Conservation (phyloP, 2,329 filamentous ascomycete species). For the Acrocalymma vagum region DNA sequence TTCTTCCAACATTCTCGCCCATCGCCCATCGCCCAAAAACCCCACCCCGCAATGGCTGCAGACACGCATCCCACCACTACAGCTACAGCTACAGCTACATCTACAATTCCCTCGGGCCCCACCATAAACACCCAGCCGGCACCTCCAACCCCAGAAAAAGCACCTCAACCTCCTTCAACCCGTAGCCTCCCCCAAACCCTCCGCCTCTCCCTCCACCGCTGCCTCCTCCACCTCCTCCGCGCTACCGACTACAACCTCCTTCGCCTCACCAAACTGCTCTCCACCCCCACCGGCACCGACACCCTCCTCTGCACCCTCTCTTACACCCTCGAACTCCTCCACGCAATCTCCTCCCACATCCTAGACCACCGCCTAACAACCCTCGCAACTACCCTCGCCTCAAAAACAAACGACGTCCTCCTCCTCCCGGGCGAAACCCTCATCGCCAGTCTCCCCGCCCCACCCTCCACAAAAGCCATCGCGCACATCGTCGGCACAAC, state of each 20-base stretch:
- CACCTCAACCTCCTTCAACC: constrained; percentile 12
- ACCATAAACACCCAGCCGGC: constrained; percentile 12
- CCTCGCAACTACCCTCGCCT: constrained; percentile 46
- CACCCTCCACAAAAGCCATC: constrained; percentile 41
- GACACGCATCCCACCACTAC: constrained; percentile 26
- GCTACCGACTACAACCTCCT: constrained; percentile 41
- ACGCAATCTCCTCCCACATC: constrained; percentile 48
- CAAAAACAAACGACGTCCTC: constrained; percentile 48
- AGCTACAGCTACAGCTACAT: too few species aligned
- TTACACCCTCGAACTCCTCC: constrained; percentile 54
- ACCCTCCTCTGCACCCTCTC: constrained; percentile 51
- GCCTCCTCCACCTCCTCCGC: constrained; percentile 25
- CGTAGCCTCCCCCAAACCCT: constrained; percentile 20
- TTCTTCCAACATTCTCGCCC: too few species aligned
- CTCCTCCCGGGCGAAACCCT: constrained; percentile 53
- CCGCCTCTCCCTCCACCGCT: constrained; percentile 24
- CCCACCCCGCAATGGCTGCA: too few species aligned
- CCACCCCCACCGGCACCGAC: constrained; percentile 51
- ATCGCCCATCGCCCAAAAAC: too few species aligned
- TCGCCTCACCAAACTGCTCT: constrained; percentile 48
- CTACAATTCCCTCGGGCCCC: constrained; percentile 30
- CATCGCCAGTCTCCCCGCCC: constrained; percentile 46
- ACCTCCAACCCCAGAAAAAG: constrained; percentile 13
- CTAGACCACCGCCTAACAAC: constrained; percentile 44
- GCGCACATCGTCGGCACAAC: constrained; percentile 40